A percentile compares a stretch with the other conserved stretches of the same genome.
phyloP scores from a whole-genome alignment of 495 filamentous ascomycete genomes.

The Xeromyces bisporus region DNA sequence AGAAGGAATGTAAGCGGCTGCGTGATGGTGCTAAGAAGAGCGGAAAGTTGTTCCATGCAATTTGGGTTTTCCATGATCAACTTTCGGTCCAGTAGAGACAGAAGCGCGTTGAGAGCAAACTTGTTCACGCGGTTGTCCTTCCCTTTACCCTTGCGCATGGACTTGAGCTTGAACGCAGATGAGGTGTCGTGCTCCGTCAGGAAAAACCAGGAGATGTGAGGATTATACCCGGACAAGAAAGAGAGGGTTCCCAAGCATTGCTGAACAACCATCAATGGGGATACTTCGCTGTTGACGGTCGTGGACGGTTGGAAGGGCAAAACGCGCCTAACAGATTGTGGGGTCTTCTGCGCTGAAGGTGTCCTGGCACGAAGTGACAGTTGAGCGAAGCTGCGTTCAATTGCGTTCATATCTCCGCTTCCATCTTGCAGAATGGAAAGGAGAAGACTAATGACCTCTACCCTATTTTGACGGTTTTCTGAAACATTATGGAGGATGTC shows the following conservation, averaged over 20 bases:
- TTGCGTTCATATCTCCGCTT: slow-evolving; percentile 76
- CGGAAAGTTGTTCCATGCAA: slow-evolving; percentile 87
- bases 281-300: slow-evolving; percentile 54
- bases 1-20: slow-evolving; percentile 68
- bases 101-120: slow-evolving; percentile 79
- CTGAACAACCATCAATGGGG: slow-evolving; percentile 86
- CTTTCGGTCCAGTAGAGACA: slow-evolving; percentile 74
- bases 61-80: slow-evolving; percentile 87
- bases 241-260: slow-evolving; percentile 76
- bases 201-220: slow-evolving; percentile 81
- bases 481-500: slow-evolving; percentile 77
- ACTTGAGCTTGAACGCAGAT: slow-evolving; percentile 53
- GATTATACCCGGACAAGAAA: slow-evolving; percentile 65
- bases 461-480: slow-evolving; percentile 82
- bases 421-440: slow-evolving; percentile 95
- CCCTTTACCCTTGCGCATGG: slow-evolving; percentile 71
- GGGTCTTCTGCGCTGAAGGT: slow-evolving; percentile 57
- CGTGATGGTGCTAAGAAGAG: slow-evolving; percentile 73
- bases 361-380: slow-evolving; percentile 83
- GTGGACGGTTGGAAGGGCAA: slow-evolving; percentile 38
- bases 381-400: slow-evolving; percentile 88
- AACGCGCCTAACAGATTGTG: slow-evolving; percentile 56
- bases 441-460: slow-evolving; percentile 85
- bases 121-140: slow-evolving; percentile 69
- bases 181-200: slow-evolving; percentile 80